Conservation (phyloP, 2,329 filamentous ascomycete species). For the Fusarium pseudograminearum region DNA sequence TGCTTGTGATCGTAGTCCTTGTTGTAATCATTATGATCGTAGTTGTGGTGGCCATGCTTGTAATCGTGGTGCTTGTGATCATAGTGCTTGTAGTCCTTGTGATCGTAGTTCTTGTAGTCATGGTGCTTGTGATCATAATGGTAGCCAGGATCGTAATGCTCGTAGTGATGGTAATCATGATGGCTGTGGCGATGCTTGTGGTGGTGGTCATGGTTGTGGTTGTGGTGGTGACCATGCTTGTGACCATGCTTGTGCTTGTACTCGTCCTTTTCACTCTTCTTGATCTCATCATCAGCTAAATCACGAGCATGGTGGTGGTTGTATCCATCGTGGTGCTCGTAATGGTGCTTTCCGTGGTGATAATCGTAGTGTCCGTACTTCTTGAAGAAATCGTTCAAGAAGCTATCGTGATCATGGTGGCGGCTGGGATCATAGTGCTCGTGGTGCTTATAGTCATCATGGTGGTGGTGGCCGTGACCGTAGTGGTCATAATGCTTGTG, state of each 20-base stretch:
- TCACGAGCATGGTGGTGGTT: slow-evolving; percentile 4
- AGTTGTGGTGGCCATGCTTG: background rate
- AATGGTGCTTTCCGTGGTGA: slow-evolving; percentile 5
- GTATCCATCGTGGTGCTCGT: slow-evolving; percentile 13
- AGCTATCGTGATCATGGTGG: slow-evolving; percentile 3
- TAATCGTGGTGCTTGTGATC: background rate
- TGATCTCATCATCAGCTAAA: background rate
- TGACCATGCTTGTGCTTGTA: slow-evolving; percentile 5
- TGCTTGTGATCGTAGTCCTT: background rate
- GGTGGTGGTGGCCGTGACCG: background rate
- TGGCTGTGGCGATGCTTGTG: slow-evolving; percentile 27
- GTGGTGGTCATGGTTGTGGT: slow-evolving; percentile 18
- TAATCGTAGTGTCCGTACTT: slow-evolving; percentile 8
- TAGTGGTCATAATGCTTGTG: slow-evolving; percentile 4
- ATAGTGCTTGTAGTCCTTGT: background rate
- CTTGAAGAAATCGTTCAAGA: background rate
- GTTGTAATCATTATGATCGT: background rate
- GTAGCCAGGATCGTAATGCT: slow-evolving; percentile 2
- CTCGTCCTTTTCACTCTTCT: background rate
- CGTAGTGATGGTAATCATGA: slow-evolving; percentile 13
- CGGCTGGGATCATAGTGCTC: slow-evolving; percentile 1
- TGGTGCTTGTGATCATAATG: background rate
- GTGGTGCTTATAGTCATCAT: slow-evolving; percentile 1
- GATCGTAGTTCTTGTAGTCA: background rate
- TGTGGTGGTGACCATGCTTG: slow-evolving; percentile 15